Evolutionary conservation across 305 asterid species (phyloP), one percentile per base, ranked within the genome.

Genomic region (Rubia tinctorum): DNA sequence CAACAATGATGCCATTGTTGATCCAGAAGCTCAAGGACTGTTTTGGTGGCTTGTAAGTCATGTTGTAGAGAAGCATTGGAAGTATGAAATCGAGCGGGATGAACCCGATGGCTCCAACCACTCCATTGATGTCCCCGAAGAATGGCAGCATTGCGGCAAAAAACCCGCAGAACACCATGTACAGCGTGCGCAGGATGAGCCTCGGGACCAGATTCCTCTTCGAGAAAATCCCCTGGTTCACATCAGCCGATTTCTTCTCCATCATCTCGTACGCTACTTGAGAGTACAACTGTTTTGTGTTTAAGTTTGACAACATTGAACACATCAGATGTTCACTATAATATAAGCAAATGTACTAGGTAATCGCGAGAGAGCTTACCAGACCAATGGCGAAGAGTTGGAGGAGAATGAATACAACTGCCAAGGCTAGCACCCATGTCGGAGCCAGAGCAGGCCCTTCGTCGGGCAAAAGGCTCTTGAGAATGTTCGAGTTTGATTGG

Each of bases 21-120:
- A 87, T 65, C 96, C 96, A 89, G 69, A 80, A 90, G 37, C 37
- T 76, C 18, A 69, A 62, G 23, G 97, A 91, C 67, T 86, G 74
- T 80, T 75, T 89, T 4, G 74, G 51, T 1, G 98, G 96, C 80
- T 87, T 88, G 69, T 81, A 77, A 1, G 92, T 88, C 87, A 88
- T 86, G 89, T 94, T 94, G 84, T 94, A 94, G 5, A 94, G 91
- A 77, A 94, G 93, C 97, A 94, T 94, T 11, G 99, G 99, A 6
- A 94, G 92, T 45, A 91, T 63, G 56, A 94, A 95, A 78, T 95
- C 99, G 9, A 95, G 89, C 61, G 99, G 99, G 75, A 95, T 95
- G 79, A 92, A 95, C 39, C 99, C 97, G 34, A 92, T 69, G 18
- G 99, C 99, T 18, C 99, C 99, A 0, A 89, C 93, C 1, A 95